Percentiles rank a stretch among this genome's conserved stretches.
phyloP scores from a whole-genome alignment of 2,329 filamentous ascomycete species.

The Nothophoma quercina region DNA sequence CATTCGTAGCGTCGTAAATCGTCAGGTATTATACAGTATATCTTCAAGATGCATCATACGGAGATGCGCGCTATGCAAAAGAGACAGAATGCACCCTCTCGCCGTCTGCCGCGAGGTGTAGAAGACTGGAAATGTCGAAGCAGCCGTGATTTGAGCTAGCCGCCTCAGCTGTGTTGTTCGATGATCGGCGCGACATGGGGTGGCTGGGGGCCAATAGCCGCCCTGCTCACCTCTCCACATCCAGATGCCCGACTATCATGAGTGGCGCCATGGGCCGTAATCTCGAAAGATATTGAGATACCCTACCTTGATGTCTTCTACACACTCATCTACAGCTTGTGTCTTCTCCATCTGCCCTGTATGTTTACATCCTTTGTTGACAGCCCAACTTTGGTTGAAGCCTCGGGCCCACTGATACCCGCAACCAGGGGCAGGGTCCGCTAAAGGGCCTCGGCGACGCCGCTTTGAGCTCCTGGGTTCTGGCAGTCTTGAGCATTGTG shows the following conservation, averaged over 20 bases:
- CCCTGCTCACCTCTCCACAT: neutral
- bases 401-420: conserved; percentile 10
- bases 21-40: conserved; percentile 28
- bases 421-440: conserved; percentile 7
- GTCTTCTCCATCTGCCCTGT: neutral
- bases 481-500: neutral
- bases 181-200: conserved; percentile 7
- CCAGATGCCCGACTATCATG: neutral
- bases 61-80: conserved; percentile 18
- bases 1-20: conserved; percentile 38
- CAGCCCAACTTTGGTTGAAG: neutral
- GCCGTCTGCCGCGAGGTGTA: neutral
- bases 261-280: neutral
- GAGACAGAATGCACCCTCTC: conserved; percentile 10
- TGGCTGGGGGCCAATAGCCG: conserved; percentile 15
- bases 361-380: conserved; percentile 13
- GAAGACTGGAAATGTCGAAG: neutral
- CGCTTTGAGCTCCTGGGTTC: neutral
- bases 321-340: neutral
- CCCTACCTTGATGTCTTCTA: neutral
- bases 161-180: conserved; percentile 17
- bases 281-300: neutral
- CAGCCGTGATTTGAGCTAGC: conserved; percentile 12
- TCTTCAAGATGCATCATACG: conserved; percentile 16
- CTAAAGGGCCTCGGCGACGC: conserved; percentile 2